Conservation (phyloP, 2,329 filamentous ascomycete genomes). For the Calonectria montana region DNA sequence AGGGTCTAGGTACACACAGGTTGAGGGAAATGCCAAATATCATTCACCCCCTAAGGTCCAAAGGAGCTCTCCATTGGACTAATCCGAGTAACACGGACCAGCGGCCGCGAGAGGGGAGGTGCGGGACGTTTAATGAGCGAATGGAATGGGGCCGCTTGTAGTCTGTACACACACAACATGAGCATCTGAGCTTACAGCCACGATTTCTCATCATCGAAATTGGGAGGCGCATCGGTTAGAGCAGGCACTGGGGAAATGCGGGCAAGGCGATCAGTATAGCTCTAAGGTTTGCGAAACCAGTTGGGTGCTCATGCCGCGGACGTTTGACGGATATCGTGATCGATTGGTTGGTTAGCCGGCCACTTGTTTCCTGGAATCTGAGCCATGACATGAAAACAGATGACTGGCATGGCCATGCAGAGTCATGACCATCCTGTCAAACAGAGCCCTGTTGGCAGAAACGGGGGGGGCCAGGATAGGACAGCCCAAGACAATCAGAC, state of each 20-base stretch:
- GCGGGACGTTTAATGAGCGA: conserved; percentile 30
- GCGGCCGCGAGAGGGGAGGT: conserved; percentile 8
- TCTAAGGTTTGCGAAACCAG: conserved; percentile 22
- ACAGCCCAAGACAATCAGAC: conserved; percentile 11
- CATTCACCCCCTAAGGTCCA: conserved; percentile 22
- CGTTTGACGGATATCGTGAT: conserved; percentile 2
- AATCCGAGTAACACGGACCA: conserved; percentile 26
- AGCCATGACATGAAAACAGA: neutral
- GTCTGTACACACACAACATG: conserved; percentile 1
- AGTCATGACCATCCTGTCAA: neutral
- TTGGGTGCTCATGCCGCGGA: neutral
- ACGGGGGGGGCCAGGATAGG: conserved; percentile 23
- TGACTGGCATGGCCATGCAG: neutral
- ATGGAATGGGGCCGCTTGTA: conserved; percentile 7
- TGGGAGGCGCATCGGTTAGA: conserved; percentile 26
- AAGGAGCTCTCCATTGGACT: conserved; percentile 14
- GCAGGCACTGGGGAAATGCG: conserved; percentile 24
- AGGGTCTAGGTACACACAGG: conserved; percentile 29
- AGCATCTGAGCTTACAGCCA: neutral
- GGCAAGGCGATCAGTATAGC: conserved; percentile 17
- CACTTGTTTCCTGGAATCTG: neutral
- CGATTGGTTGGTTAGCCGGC: neutral
- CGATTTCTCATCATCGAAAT: conserved; percentile 30
- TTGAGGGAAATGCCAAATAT: conserved; percentile 26
- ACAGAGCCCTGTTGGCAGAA: conserved; percentile 34